Evolutionary conservation across 352 stramenopile species (phyloP), one percentile per base, ranked within the genome.

Genomic region (Globisporangium spinosum): DNA sequence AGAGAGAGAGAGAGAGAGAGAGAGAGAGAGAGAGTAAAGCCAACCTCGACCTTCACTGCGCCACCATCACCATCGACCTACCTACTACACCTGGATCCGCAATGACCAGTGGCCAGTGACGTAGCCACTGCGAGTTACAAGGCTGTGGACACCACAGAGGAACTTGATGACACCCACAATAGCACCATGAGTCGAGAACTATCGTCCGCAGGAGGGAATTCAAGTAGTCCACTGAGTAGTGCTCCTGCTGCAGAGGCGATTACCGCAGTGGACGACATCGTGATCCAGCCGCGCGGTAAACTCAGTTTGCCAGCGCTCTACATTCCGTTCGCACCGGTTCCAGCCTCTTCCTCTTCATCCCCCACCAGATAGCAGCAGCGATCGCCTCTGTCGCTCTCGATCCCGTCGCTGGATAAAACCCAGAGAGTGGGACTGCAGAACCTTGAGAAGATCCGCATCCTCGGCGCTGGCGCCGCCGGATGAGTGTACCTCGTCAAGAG

Each of bases 391-490:
- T 17, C 60, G 13, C 22, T 45, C n/a, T 61, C 38, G 43, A 66
- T 63, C 34, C 65, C 69, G 40, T 59, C 59, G 25, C 66, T 64
- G 2, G 56, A 68, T 32, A 62, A 62, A 12, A 60, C 27, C 43
- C 17, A 10, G 35, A 68, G 65, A 59, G 69, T 85, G 29, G 76
- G 77, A 0, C 77, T 76, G 9, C 65, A 82, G 35, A 82, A 85
- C 71, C 85, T 87, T 62, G 77, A 83, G 56, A 85, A 85, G 63
- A 72, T 87, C 40, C 71, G 71, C 13, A 68, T 82, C 23, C 76
- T 87, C 7, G 79, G 77, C 49, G 67, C 64, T 7, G 79, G 79
- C 15, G 76, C 75, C 3, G 80, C 77, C 0, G 79, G 79, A 2
- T 69, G 72, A 6, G 79, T 87, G 4, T 87, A 87, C 62, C 64